Conservation (phyloP, 2,329 filamentous ascomycete species). For the Hypoxylon sp. region DNA sequence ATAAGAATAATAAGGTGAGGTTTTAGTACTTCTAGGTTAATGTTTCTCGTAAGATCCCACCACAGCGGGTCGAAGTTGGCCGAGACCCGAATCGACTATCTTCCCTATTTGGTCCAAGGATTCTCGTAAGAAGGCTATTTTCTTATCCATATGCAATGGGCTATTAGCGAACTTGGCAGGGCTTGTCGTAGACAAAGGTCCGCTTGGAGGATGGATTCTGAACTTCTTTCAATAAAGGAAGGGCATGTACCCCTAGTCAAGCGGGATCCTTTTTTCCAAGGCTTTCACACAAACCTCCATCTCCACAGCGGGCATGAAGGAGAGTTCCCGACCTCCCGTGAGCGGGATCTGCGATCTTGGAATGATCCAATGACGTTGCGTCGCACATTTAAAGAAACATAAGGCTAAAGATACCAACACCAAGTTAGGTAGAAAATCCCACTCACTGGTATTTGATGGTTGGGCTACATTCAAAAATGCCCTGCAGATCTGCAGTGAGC, state of each 20-base stretch:
- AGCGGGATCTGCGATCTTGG: conserved; percentile 31
- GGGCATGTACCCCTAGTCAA: conserved; percentile 15
- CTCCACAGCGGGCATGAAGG: conserved; percentile 27
- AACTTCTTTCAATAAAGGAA: conserved; percentile 21
- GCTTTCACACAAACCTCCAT: conserved; percentile 16
- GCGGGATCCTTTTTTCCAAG: conserved; percentile 20
- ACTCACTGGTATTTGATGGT: conserved; percentile 9
- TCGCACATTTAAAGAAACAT: conserved; percentile 22
- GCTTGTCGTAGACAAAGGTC: conserved; percentile 17
- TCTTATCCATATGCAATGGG: conserved; percentile 15
- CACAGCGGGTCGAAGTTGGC: conserved; percentile 30
- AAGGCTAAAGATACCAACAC: conserved; percentile 32
- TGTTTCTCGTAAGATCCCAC: conserved; percentile 25
- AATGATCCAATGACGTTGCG: conserved; percentile 36
- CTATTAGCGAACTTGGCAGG: conserved; percentile 26
- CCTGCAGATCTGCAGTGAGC: conserved; percentile 47
- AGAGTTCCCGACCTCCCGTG: conserved; percentile 12
- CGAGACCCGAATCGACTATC: conserved; percentile 31
- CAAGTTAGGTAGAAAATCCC: conserved; percentile 28
- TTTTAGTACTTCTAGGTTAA: conserved; percentile 4
- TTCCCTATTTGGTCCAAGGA: conserved; percentile 9
- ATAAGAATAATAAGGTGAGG: conserved; percentile 20
- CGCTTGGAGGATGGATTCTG: not conserved
- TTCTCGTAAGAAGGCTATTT: conserved; percentile 26
- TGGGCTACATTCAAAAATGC: conserved; percentile 34